Percentiles rank a stretch among this genome's conserved stretches.
Conservation (phyloP, 2,329 filamentous ascomycete genomes). For the Thielaviopsis populi region DNA sequence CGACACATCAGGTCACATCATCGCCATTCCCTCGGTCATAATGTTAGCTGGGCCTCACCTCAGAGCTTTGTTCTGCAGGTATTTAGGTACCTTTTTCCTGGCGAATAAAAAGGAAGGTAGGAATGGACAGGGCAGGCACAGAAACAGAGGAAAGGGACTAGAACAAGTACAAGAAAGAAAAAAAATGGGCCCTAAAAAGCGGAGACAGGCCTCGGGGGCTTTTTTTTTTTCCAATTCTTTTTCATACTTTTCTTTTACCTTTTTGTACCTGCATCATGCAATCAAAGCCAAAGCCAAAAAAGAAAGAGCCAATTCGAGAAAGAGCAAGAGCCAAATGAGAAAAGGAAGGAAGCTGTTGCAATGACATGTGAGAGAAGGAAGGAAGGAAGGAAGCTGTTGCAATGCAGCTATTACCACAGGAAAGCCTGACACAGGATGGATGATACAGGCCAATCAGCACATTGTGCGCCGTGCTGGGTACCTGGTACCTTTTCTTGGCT, state of each 20-base stretch:
- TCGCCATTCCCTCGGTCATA: too few species aligned
- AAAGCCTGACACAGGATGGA: background rate
- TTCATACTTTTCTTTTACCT: background rate
- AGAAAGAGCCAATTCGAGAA: background rate
- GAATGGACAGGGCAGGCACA: background rate
- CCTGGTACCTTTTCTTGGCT: background rate
- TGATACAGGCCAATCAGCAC: background rate
- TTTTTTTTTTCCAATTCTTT: background rate
- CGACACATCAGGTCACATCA: too few species aligned
- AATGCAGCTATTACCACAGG: background rate
- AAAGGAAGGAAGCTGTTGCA: background rate
- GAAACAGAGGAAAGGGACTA: slow-evolving; percentile 1
- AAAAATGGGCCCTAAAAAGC: background rate
- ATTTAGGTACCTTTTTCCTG: background rate
- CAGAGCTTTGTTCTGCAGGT: background rate
- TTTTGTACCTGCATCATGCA: background rate
- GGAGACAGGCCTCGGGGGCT: background rate
- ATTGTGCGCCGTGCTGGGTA: background rate
- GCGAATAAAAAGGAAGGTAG: background rate
- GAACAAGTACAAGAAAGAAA: background rate
- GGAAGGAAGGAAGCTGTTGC: background rate
- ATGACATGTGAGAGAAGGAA: too few species aligned
- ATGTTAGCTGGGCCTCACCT: background rate
- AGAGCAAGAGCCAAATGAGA: background rate
- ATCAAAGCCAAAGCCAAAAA: background rate